These are phyloP conservation scores for Lachnellula suecica DNA, from an alignment of 2,329 filamentous ascomycete genomes.

Conservation along the genomic window DNA sequence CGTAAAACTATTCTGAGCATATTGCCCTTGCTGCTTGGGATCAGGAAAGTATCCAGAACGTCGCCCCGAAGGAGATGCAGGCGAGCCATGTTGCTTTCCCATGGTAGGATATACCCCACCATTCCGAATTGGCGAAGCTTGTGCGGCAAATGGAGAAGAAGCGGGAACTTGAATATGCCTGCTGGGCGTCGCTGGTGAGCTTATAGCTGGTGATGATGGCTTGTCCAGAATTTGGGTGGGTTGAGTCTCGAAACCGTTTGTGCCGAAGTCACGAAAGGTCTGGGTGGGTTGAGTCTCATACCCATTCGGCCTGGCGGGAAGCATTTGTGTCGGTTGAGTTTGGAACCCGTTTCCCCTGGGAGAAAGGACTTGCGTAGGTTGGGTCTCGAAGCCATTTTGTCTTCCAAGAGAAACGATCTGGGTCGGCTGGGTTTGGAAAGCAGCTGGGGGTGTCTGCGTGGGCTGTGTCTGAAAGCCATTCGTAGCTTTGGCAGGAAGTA, in stretches of 20 bases:
- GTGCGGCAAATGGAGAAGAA: constrained; percentile 65
- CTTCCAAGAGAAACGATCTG: background rate
- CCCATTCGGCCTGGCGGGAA: constrained; percentile 19
- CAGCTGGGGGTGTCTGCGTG: background rate
- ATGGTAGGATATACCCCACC: background rate
- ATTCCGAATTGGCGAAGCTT: background rate
- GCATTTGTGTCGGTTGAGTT: background rate
- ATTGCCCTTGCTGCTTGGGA: constrained; percentile 30
- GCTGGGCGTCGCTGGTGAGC: constrained; percentile 25
- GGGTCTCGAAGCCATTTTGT: background rate
- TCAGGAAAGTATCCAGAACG: background rate
- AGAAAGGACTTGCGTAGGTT: background rate
- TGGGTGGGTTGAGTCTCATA: constrained; percentile 43
- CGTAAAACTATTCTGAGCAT: constrained; percentile 21
- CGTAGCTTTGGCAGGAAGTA: background rate
- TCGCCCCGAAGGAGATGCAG: background rate
- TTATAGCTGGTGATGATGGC: constrained; percentile 20
- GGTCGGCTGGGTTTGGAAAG: background rate
- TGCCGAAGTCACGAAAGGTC: constrained; percentile 22
- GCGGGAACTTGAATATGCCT: constrained; percentile 74
- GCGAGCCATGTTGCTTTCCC: background rate
- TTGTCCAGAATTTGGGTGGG: constrained; percentile 5
- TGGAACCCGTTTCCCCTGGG: background rate
- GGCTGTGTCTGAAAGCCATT: background rate
- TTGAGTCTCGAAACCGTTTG: constrained; percentile 14